Conservation (phyloP, 805 yeast genomes). For the Ogataea neopini region DNA sequence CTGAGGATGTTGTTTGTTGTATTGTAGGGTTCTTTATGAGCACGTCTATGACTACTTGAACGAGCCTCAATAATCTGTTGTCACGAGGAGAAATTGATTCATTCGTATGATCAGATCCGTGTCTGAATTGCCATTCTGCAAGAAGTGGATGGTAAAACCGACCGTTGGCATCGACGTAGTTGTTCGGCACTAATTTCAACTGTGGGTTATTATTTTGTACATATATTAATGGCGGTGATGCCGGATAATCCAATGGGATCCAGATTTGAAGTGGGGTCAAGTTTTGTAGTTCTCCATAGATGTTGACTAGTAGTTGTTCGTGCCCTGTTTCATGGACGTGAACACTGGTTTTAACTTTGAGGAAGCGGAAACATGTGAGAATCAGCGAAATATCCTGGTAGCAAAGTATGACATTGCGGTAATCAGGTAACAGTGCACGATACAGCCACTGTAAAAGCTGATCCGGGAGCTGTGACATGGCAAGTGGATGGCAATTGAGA, state of each 20-base stretch:
- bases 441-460: constrained; percentile 57
- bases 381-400: constrained; percentile 64
- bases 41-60: constrained; percentile 22
- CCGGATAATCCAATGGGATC: constrained; percentile 75
- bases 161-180: constrained; percentile 71
- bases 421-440: constrained; percentile 58
- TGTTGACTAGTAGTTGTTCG: constrained; percentile 57
- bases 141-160: constrained; percentile 67
- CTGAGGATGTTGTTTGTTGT: constrained; percentile 6
- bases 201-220: constrained; percentile 47
- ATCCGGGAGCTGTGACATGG: constrained; percentile 35
- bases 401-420: constrained; percentile 53
- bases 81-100: constrained; percentile 27
- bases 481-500: no score
- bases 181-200: constrained; percentile 55
- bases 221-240: constrained; percentile 63
- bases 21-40: constrained; percentile 21
- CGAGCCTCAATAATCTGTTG: constrained; percentile 30
- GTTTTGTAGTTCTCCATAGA: constrained; percentile 58
- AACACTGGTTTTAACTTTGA: constrained; percentile 71
- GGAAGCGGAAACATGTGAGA: constrained; percentile 49
- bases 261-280: constrained; percentile 69
- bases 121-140: constrained; percentile 49
- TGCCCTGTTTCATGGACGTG: constrained; percentile 59
- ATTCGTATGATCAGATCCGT: constrained; percentile 25